phyloP scores from a whole-genome alignment of 108 stramenopile species.

The Craspedostauros australis region DNA sequence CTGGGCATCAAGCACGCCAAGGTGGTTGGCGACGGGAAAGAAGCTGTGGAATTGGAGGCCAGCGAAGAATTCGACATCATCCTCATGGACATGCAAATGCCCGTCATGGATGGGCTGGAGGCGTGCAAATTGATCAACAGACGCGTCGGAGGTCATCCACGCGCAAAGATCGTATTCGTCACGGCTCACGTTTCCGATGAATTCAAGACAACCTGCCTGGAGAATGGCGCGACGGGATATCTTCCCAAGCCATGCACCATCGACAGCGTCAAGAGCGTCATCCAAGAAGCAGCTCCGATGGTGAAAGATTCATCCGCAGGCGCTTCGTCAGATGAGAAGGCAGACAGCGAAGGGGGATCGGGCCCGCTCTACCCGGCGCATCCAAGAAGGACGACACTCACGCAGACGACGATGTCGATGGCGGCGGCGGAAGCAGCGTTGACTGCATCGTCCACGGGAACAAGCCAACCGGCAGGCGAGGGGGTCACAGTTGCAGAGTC shows the following conservation, averaged over 20 bases:
- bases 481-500: no score
- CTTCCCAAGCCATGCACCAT: conserved; percentile 26
- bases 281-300: no score
- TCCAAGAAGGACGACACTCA: no score
- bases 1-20: conserved; percentile 7
- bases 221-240: conserved; percentile 15
- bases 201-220: conserved; percentile 10
- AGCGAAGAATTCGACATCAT: conserved; percentile 19
- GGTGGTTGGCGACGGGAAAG: conserved; percentile 21
- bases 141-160: conserved; percentile 4
- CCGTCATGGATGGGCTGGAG: conserved; percentile 32
- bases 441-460: no score
- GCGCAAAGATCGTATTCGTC: conserved; percentile 19
- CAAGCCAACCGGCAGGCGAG: no score
- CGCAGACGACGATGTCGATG: no score
- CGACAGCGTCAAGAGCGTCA: conserved; percentile 6
- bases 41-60: conserved; percentile 25
- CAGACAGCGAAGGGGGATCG: no score
- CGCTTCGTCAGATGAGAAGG: no score
- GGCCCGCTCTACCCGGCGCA: no score
- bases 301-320: no score
- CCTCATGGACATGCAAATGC: conserved; percentile 52
- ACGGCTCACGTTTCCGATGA: conserved; percentile 25
- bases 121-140: conserved; percentile 12
- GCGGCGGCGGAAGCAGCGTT: no score